Conservation (phyloP, 768 basidiomycete species). For the Russula foetens region DNA sequence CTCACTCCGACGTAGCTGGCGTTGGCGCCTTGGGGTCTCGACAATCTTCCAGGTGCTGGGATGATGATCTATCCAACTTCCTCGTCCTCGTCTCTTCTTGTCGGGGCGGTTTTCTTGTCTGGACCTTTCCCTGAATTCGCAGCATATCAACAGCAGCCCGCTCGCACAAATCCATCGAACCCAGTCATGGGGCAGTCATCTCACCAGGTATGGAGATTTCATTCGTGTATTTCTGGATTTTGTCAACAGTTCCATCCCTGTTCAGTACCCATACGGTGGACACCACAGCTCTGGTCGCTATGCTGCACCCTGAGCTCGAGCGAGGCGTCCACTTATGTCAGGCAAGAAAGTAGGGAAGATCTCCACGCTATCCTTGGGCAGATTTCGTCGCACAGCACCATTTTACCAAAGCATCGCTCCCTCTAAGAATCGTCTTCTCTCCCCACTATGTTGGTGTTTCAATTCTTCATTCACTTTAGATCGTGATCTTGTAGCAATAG, state of each 20-base stretch:
- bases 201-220: constrained; percentile 9
- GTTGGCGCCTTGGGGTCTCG: constrained; percentile 13
- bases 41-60: constrained; percentile 14
- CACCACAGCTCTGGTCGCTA: constrained; percentile 11
- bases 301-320: not conserved
- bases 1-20: constrained; percentile 8
- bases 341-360: not conserved
- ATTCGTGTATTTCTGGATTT: not conserved
- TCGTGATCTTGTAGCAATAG: constrained; percentile 9
- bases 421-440: not conserved
- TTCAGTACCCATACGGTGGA: constrained; percentile 11
- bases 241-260: not conserved
- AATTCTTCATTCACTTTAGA: not conserved
- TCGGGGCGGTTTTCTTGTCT: constrained; percentile 23
- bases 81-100: constrained; percentile 10
- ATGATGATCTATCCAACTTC: constrained; percentile 20
- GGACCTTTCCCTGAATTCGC: constrained; percentile 43
- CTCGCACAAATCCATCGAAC: not conserved
- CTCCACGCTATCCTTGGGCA: not conserved
- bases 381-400: not conserved
- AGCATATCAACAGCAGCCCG: constrained; percentile 9
- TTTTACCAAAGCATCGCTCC: not conserved
- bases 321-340: not conserved
- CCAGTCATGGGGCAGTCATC: constrained; percentile 40
- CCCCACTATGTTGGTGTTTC: not conserved